Evolutionary conservation across 495 filamentous ascomycete genomes (phyloP), one percentile per base, ranked within the genome.

Genomic region (Penicillium silybi): DNA sequence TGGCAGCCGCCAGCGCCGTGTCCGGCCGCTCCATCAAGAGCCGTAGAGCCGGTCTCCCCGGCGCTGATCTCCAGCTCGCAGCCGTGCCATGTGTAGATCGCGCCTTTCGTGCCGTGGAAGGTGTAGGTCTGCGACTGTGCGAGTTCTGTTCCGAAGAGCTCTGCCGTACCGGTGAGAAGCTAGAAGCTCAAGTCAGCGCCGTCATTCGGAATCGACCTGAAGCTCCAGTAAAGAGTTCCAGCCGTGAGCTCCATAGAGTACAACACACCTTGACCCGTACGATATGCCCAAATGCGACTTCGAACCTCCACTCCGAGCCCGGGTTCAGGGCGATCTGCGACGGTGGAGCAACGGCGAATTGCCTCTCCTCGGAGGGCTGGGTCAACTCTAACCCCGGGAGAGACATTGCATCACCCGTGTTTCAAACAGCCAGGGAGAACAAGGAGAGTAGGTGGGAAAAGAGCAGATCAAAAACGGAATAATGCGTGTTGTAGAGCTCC

Each of bases 131-230:
- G 84, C 50, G 85, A 87, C 11, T 81, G 79, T 11, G 90, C 90
- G 48, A 99, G 87, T 70, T 97, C 92, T 43, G 91, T 93, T 64
- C 95, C 95, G 72, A 97, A 96, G 61, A 95, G 82, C 75, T 99
- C 93, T 37, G 95, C 95, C 11, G 84, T 90, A 56, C 93, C 93
- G 34, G 78, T 79, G 35, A 88, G 68, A 18, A 99, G 79, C 79
- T 87, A 58, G 23, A 16, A 48, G 51, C 29, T 57, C 46, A 27
- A 17, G 67, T 75, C 43, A 62, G 56, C 16, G 19, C 26, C 25
- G 26, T 17, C 15, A 35, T 41, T 32, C 13, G 13, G 29, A 4
- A 32, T 13, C 10, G 10, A 15, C 13, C 10, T 32, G 11, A 11
- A 32, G 29, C 8, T 32, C 11, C 29, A 11, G 11, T 3, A 13